phyloP scores from a whole-genome alignment of 2,329 filamentous ascomycete species.

The Aspergillus sp. region DNA sequence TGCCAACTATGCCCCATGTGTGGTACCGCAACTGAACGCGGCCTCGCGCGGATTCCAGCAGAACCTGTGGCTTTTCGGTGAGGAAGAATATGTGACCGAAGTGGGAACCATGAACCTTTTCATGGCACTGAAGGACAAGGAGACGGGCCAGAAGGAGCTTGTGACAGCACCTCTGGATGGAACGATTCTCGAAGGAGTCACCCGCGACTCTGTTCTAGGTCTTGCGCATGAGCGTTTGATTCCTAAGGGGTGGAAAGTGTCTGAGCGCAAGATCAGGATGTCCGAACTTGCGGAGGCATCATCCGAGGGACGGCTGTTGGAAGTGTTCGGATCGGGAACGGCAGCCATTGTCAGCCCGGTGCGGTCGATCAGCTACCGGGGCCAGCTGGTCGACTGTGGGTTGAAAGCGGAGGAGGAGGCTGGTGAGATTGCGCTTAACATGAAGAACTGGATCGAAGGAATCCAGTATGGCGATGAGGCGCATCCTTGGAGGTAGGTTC shows the following conservation, averaged over 20 bases:
- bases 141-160: slow-evolving; percentile 84
- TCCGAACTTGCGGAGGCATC: slow-evolving; percentile 72
- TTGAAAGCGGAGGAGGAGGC: slow-evolving; percentile 75
- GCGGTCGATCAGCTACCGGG: slow-evolving; percentile 82
- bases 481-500: slow-evolving; percentile 76
- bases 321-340: slow-evolving; percentile 90
- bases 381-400: slow-evolving; percentile 73
- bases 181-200: slow-evolving; percentile 93
- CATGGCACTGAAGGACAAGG: slow-evolving; percentile 73
- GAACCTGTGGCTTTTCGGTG: slow-evolving; percentile 95
- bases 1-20: slow-evolving; percentile 98
- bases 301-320: slow-evolving; percentile 75
- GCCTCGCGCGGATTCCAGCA: slow-evolving; percentile 91
- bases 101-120: slow-evolving; percentile 99
- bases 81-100: slow-evolving; percentile 93
- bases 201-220: slow-evolving; percentile 79
- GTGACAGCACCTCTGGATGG: slow-evolving; percentile 93
- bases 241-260: slow-evolving; percentile 80
- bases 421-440: slow-evolving; percentile 72
- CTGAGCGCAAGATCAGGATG: slow-evolving; percentile 91
- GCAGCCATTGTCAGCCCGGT: slow-evolving; percentile 91
- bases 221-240: slow-evolving; percentile 77
- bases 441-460: slow-evolving; percentile 95
- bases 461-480: slow-evolving; percentile 93
- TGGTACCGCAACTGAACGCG: slow-evolving; percentile 90